Conservation (phyloP, 2,329 filamentous ascomycete genomes). For the Clathrospora elynae region DNA sequence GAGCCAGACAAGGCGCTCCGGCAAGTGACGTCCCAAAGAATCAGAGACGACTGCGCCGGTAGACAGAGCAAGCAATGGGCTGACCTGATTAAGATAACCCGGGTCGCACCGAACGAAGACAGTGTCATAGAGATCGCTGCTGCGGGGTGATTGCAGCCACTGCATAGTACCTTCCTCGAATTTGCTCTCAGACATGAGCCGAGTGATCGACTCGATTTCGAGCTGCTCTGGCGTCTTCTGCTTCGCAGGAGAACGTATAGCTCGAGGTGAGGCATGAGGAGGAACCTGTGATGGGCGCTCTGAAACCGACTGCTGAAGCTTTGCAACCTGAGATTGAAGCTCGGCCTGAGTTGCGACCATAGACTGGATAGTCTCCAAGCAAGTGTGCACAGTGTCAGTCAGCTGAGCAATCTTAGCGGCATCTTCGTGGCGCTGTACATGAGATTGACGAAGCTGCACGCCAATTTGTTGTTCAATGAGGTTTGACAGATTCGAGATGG, state of each 20-base stretch:
- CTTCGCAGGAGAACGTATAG: conserved; percentile 48
- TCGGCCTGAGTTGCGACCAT: conserved; percentile 72
- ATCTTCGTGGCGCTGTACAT: conserved; percentile 59
- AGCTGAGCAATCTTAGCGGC: conserved; percentile 73
- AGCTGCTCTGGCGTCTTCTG: conserved; percentile 57
- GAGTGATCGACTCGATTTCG: conserved; percentile 67
- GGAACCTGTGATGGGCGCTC: conserved; percentile 30
- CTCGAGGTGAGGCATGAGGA: conserved; percentile 29
- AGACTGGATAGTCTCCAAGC: conserved; percentile 70
- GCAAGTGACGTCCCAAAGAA: conserved; percentile 58
- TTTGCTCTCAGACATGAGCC: conserved; percentile 63
- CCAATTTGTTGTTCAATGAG: conserved; percentile 69
- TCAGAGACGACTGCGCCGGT: conserved; percentile 67
- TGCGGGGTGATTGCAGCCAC: conserved; percentile 67
- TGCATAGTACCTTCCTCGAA: conserved; percentile 56
- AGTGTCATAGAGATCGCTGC: conserved; percentile 65
- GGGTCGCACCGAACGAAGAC: conserved; percentile 65
- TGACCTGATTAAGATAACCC: conserved; percentile 59
- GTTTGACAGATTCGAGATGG: conserved; percentile 68
- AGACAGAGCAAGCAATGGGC: conserved; percentile 64
- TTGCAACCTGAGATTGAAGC: conserved; percentile 63
- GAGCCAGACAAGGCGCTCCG: conserved; percentile 64
- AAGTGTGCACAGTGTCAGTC: conserved; percentile 66
- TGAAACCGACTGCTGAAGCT: conserved; percentile 50
- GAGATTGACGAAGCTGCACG: conserved; percentile 58